phyloP scores from a whole-genome alignment of 192 early-diverging fungal genomes.

The Coemansia brasiliensis region DNA sequence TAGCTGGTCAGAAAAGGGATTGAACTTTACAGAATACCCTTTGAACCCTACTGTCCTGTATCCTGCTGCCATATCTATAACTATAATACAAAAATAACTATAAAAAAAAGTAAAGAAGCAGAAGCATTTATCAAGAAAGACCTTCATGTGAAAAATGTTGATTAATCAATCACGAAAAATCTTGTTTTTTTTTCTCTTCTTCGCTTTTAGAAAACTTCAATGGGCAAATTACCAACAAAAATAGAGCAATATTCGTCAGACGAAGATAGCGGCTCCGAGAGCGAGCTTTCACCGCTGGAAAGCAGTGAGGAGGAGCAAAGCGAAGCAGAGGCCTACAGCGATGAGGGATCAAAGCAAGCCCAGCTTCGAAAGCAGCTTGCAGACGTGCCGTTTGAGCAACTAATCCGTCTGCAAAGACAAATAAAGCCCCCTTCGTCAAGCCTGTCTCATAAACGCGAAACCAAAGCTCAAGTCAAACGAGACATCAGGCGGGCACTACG shows the following conservation, averaged over 20 bases:
- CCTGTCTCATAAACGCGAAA: constrained; percentile 39
- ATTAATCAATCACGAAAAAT: neutral
- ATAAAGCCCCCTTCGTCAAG: constrained; percentile 68
- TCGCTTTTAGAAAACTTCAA: constrained; percentile 9
- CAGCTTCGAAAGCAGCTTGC: constrained; percentile 55
- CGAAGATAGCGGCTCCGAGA: constrained; percentile 42
- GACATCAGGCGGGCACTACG: constrained; percentile 44
- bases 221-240: constrained; percentile 20
- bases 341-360: constrained; percentile 15
- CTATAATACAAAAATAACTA: neutral
- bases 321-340: neutral
- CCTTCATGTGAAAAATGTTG: neutral
- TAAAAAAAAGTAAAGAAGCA: neutral
- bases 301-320: constrained; percentile 10
- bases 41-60: constrained; percentile 84
- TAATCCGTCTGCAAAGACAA: constrained; percentile 75
- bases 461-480: constrained; percentile 24
- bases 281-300: constrained; percentile 13
- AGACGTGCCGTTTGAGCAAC: constrained; percentile 77
- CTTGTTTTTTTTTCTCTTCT: constrained; percentile 5
- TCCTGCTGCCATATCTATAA: constrained; percentile 6
- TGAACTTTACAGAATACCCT: constrained; percentile 92
- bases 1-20: constrained; percentile 89
- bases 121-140: neutral
- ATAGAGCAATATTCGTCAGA: constrained; percentile 52